These are phyloP conservation scores for Nitzschia palea DNA, from an alignment of 108 stramenopile species.

Conservation along the genomic window DNA sequence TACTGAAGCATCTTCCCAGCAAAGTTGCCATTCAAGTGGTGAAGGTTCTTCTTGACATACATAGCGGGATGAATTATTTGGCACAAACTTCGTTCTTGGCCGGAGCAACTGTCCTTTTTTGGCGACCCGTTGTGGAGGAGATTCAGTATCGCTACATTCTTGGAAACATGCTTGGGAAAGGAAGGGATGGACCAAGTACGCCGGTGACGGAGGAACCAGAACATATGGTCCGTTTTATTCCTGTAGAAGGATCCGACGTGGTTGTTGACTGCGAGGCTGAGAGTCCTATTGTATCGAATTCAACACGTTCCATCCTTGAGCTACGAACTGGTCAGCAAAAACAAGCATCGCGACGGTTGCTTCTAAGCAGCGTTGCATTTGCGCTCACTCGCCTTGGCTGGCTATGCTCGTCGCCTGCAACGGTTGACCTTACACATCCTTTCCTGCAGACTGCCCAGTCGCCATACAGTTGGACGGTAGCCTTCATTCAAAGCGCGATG, in stretches of 20 bases:
- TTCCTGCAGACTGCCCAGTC: conserved; percentile 17
- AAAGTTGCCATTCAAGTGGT: conserved; percentile 14
- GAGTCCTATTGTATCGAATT: no score
- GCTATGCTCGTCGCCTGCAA: conserved; percentile 12
- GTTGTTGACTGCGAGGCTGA: background rate
- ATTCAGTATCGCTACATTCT: conserved; percentile 32
- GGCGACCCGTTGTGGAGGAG: conserved; percentile 31
- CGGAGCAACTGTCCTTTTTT: conserved; percentile 12
- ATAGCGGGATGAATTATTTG: background rate
- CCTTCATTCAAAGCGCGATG: conserved; percentile 14
- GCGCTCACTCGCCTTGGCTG: conserved; percentile 30
- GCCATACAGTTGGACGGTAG: conserved; percentile 31
- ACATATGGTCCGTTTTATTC: no score
- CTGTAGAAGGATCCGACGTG: no score
- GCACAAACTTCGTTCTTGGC: conserved; percentile 2
- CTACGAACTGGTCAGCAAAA: no score
- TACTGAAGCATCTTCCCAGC: conserved; percentile 15
- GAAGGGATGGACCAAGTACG: background rate
- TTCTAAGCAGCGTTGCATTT: conserved; percentile 23
- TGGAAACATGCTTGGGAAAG: background rate
- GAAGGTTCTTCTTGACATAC: background rate
- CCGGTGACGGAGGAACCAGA: no score
- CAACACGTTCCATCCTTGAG: no score
- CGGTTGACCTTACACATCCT: background rate
- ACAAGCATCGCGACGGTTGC: conserved; percentile 1